Conservation (phyloP, 768 basidiomycete genomes). For the Boletus eberwhitei region DNA sequence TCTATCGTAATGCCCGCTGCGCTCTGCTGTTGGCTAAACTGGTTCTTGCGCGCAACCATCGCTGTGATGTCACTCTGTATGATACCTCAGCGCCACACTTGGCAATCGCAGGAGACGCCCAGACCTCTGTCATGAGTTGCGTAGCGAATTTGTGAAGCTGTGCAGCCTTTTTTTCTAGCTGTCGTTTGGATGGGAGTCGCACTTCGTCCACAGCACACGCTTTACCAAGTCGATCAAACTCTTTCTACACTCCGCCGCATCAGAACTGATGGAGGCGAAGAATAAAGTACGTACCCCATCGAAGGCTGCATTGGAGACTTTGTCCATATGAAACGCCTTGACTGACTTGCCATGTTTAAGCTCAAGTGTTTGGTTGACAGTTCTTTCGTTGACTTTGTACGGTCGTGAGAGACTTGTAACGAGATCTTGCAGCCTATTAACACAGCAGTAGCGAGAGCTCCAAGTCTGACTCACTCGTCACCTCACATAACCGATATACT, state of each 20-base stretch:
- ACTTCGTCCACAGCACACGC: conserved; percentile 49
- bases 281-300: conserved; percentile 46
- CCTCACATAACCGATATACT: conserved; percentile 81
- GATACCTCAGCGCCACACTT: conserved; percentile 6
- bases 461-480: conserved; percentile 56
- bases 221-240: conserved; percentile 60
- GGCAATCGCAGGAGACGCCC: conserved; percentile 6
- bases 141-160: conserved; percentile 57
- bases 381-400: conserved; percentile 67
- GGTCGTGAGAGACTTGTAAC: conserved; percentile 53
- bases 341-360: conserved; percentile 74
- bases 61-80: conserved; percentile 73
- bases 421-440: conserved; percentile 41
- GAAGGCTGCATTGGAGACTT: conserved; percentile 75
- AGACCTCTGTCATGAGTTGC: conserved; percentile 78
- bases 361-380: conserved; percentile 63
- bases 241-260: conserved; percentile 46
- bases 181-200: conserved; percentile 63
- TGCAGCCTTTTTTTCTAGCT: conserved; percentile 61
- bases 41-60: conserved; percentile 70
- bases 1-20: conserved; percentile 45
- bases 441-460: not conserved
- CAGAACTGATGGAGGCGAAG: conserved; percentile 4
- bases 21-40: conserved; percentile 35
- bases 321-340: conserved; percentile 72